Percentiles rank a stretch among this genome's conserved stretches.
Conservation (phyloP, 2,329 filamentous ascomycete genomes). For the Paraphaeosphaeria sporulosa region DNA sequence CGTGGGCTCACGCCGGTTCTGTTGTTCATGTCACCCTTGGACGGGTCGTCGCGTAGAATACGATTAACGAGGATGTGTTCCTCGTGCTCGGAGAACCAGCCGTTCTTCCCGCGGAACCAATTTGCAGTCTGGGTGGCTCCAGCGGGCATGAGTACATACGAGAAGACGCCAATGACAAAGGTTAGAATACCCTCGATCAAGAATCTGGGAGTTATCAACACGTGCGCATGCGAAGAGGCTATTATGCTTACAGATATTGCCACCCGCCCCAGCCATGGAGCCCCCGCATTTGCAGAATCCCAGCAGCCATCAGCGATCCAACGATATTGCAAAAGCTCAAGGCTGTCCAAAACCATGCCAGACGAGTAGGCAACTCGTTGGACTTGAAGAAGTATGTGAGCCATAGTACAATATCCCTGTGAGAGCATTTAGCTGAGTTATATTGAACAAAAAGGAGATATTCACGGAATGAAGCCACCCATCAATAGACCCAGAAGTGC, state of each 20-base stretch:
- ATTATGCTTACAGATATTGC: slow-evolving; percentile 36
- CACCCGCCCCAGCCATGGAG: slow-evolving; percentile 53
- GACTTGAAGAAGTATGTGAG: slow-evolving; percentile 53
- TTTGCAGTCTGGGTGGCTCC: slow-evolving; percentile 58
- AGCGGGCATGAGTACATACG: slow-evolving; percentile 64
- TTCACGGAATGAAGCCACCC: slow-evolving; percentile 39
- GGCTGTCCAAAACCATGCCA: slow-evolving; percentile 55
- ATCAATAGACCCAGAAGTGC: slow-evolving; percentile 52
- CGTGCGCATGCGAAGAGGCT: neutral
- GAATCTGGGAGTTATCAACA: slow-evolving; percentile 51
- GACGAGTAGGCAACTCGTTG: slow-evolving; percentile 51
- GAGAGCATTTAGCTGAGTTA: slow-evolving; percentile 42
- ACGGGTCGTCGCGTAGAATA: slow-evolving; percentile 64
- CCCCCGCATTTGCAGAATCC: slow-evolving; percentile 53
- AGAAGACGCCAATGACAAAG: slow-evolving; percentile 59
- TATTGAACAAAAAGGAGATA: neutral
- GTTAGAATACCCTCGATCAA: slow-evolving; percentile 66
- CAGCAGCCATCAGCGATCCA: slow-evolving; percentile 50
- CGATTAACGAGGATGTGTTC: slow-evolving; percentile 70
- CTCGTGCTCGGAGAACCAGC: slow-evolving; percentile 68
- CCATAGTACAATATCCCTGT: slow-evolving; percentile 49
- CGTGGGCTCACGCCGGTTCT: slow-evolving; percentile 32
- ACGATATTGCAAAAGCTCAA: slow-evolving; percentile 48
- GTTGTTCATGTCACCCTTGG: slow-evolving; percentile 63
- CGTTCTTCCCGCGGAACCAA: slow-evolving; percentile 64